phyloP scores from a whole-genome alignment of 2,329 filamentous ascomycete species.

The Lecanicillium sp. region DNA sequence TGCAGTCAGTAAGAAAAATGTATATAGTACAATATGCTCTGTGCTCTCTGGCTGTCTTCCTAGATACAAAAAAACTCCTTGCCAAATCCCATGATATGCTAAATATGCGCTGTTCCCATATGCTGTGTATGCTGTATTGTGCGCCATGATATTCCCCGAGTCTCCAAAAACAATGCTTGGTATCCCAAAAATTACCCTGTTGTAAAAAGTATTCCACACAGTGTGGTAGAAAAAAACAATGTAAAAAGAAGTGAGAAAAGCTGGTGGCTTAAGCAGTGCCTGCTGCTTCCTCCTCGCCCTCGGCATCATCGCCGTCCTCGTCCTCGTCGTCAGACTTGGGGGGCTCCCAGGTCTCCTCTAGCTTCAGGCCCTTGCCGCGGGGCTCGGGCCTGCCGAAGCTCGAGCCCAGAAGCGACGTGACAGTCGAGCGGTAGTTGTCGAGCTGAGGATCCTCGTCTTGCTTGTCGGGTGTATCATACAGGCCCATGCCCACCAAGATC shows the following conservation, averaged over 20 bases:
- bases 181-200: slow-evolving; percentile 5
- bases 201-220: too few species aligned
- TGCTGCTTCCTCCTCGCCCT: slow-evolving; percentile 34
- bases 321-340: slow-evolving; percentile 57
- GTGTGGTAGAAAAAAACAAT: slow-evolving; percentile 1
- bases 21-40: not conserved
- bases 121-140: slow-evolving; percentile 5
- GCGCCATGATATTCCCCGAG: not conserved
- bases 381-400: slow-evolving; percentile 39
- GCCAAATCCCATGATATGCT: slow-evolving; percentile 6
- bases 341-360: slow-evolving; percentile 75
- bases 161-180: slow-evolving; percentile 8
- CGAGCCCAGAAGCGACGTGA: slow-evolving; percentile 49
- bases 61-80: slow-evolving; percentile 1
- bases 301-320: slow-evolving; percentile 42
- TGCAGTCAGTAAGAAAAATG: too few species aligned
- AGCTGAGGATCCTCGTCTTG: slow-evolving; percentile 41
- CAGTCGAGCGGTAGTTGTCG: slow-evolving; percentile 49
- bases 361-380: slow-evolving; percentile 67
- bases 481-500: slow-evolving; percentile 73
- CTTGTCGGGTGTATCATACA: slow-evolving; percentile 68
- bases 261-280: slow-evolving; percentile 17
- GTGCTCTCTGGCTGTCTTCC: not conserved
- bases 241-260: not conserved
- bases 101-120: not conserved